Evolutionary conservation across 306 rosid species (phyloP), one percentile per base, ranked within the genome.

Genomic region (Cucurbita pepo): DNA sequence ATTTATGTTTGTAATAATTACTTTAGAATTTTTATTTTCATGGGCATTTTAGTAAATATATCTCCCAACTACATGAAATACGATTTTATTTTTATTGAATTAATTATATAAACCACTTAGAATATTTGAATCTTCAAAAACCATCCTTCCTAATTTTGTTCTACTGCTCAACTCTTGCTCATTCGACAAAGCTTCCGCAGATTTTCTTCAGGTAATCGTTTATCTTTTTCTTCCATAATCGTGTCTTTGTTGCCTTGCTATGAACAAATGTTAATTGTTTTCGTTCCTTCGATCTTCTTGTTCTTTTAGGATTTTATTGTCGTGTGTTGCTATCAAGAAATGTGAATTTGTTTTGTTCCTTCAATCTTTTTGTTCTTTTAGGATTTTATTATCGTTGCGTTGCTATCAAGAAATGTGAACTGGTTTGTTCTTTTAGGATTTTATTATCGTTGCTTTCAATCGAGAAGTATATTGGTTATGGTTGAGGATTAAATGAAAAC

Each of bases 221-320:
- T 9, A 13, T 66, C 16, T 66, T 56, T 4, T 61, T 18, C 3
- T 77, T 59, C 87, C 79, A 77, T 86, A 47, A 16, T 74, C 79
- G 43, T 71, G 48, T 15, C 55, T 1, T 76, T 74, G 34, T 30
- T 30, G 34, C 34, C 34, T 30, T 30, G 34, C 34, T 30, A 30
- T 30, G 34, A 30, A 30, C 77, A 67, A 60, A 72, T 83, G 74
- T 57, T 72, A 78, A 69, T 78, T 81, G 3, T 21, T 77, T 41
- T 16, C 12, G 8, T 38, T 61, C 22, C 10, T 62, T 62, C 69
- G 16, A 36, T 62, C 78, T 34, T 72, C 48, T 57, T 56, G 4
- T 25, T 25, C 30, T 56, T 51, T 25, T 76, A 78, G 86, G 90
- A 85, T 87, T 56, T 84, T 65, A 82, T 76, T 25, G 3, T 25